Evolutionary conservation across 345 rosid species (phyloP), one percentile per base, ranked within the genome.

Genomic region (Sisymbrium irio): DNA sequence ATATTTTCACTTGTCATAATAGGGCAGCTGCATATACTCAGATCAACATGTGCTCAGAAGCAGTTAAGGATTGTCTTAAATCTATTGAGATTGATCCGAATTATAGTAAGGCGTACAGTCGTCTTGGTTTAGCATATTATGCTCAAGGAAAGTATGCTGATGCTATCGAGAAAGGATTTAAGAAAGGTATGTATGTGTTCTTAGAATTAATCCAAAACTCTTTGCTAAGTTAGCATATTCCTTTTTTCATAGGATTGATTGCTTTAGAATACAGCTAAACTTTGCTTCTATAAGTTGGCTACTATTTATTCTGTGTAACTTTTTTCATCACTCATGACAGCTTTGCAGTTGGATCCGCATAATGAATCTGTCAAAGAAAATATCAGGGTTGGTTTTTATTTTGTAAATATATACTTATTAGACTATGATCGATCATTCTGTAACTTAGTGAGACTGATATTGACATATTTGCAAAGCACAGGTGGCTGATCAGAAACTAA

Each of bases 11-110:
- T 63, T 73, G 12, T 19, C 47, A 54, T 66, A 41, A 72, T 83
- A 89, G 96, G 93, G 96, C 93, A 5, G 94, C 96, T 78, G 97
- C 97, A 61, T 89, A 84, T 78, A 91, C 96, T 35, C 94, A 88
- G 82, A 72, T 86, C 57, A 83, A 82, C 72, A 82, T 80, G 46
- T 85, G 84, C 62, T 15, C 77, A 46, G 93, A 90, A 77, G 97
- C 96, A 30, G 80, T 93, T 65, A 69, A 68, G 47, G 98, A 91
- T 77, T 89, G 92, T 83, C 86, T 80, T 69, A 88, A 84, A 80
- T 89, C 98, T 57, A 81, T 86, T 67, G 92, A 87, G 67, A 84
- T 91, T 46, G 89, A 87, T 73, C 89, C 91, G 12, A 85, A 80
- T 77, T 93, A 91, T 80, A 85, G 89, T 46, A 91, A 93, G 82